Conservation (phyloP, 805 yeast genomes). For the Zygosaccharomyces pseudorouxii region DNA sequence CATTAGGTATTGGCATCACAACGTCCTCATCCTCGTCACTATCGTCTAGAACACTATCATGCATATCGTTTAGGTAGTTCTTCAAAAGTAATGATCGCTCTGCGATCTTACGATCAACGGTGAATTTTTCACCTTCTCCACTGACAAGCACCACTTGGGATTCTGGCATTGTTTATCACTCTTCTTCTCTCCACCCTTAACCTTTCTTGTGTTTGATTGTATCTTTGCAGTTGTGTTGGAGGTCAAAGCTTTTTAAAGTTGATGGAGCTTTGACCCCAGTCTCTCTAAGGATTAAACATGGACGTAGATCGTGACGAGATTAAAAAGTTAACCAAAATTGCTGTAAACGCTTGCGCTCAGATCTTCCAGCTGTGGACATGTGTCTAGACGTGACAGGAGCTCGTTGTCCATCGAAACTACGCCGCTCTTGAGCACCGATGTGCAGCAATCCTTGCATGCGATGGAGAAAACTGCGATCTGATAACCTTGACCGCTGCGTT, state of each 20-base stretch:
- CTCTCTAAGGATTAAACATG: neutral
- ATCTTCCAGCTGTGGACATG: conserved; percentile 59
- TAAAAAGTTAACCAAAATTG: conserved; percentile 43
- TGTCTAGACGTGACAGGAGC: conserved; percentile 23
- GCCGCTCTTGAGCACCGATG: conserved; percentile 26
- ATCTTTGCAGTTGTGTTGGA: neutral
- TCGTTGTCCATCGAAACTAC: conserved; percentile 25
- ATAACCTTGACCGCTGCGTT: conserved; percentile 11
- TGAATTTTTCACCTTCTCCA: conserved; percentile 75
- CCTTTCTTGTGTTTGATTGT: neutral
- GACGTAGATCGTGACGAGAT: conserved; percentile 4
- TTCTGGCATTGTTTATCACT: conserved; percentile 9
- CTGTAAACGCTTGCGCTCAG: conserved; percentile 88
- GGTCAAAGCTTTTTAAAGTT: conserved; percentile 3
- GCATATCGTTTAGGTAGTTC: conserved; percentile 77
- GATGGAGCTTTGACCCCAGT: neutral
- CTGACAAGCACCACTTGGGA: conserved; percentile 52
- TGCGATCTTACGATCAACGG: conserved; percentile 76
- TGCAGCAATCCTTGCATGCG: conserved; percentile 30
- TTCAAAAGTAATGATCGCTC: conserved; percentile 81
- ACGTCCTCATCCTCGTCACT: conserved; percentile 64
- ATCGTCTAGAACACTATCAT: conserved; percentile 45
- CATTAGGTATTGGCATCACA: conserved; percentile 87
- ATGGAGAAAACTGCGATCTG: conserved; percentile 32
- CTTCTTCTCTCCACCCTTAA: conserved; percentile 13